Evolutionary conservation across 352 stramenopile species (phyloP).

Genomic region (Globisporangium irregulare): DNA sequence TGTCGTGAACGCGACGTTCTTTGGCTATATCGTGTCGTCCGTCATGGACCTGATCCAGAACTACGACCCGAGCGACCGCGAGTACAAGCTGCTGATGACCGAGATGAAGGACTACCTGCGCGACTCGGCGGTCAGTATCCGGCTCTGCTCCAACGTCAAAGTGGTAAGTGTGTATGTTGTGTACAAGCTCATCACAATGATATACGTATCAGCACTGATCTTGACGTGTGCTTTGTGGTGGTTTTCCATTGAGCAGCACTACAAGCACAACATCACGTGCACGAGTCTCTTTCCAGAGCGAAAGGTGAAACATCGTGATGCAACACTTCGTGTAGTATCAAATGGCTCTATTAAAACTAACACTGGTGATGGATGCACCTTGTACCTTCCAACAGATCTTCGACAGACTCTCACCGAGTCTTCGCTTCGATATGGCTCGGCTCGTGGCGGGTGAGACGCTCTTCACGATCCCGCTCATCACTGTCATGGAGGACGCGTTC

Average conservation of each 20-base stretch:
- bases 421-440: slow-evolving; percentile 78
- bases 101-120: slow-evolving; percentile 88
- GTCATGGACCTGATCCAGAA: slow-evolving; percentile 84
- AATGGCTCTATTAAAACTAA: neutral
- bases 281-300: slow-evolving; percentile 79
- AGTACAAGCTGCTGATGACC: slow-evolving; percentile 72
- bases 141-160: slow-evolving; percentile 70
- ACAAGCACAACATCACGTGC: slow-evolving; percentile 62
- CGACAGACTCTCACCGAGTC: slow-evolving; percentile 70
- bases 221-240: neutral
- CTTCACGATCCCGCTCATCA: slow-evolving; percentile 80
- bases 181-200: neutral
- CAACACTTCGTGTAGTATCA: neutral
- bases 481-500: slow-evolving; percentile 84
- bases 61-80: slow-evolving; percentile 67
- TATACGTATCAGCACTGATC: slow-evolving; percentile 6
- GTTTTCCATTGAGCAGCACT: slow-evolving; percentile 41
- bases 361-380: neutral
- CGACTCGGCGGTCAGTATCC: slow-evolving; percentile 49
- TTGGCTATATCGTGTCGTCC: slow-evolving; percentile 78
- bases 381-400: slow-evolving; percentile 50
- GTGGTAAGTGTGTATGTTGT: slow-evolving; percentile 26
- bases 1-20: slow-evolving; percentile 78
- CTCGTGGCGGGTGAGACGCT: slow-evolving; percentile 75
- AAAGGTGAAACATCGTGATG: slow-evolving; percentile 40